Conservation (phyloP, 176 grass and related monocot genomes). For the Musa itinerans region DNA sequence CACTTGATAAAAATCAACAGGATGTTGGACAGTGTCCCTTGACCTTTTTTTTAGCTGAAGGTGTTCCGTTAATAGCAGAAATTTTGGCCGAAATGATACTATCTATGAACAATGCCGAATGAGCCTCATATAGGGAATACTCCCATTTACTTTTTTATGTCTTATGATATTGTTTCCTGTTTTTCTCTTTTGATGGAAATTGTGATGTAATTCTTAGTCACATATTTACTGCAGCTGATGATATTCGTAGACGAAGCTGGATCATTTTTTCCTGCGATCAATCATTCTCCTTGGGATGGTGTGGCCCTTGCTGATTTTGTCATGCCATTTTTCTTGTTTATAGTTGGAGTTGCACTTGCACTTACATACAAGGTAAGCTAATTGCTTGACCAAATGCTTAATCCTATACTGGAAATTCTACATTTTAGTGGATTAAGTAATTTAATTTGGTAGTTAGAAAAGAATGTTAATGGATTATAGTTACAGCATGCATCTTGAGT, state of each 20-base stretch:
- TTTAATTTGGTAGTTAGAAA: not conserved
- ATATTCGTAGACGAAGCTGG: conserved; percentile 70
- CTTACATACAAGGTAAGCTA: conserved; percentile 56
- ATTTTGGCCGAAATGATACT: too few relatives aligned
- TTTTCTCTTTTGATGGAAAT: not conserved
- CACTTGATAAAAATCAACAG: too few relatives aligned
- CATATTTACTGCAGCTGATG: conserved; percentile 52
- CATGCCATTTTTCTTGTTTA: conserved; percentile 81
- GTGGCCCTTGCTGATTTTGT: conserved; percentile 61
- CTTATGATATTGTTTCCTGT: not conserved
- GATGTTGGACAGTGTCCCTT: too few relatives aligned
- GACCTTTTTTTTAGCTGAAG: too few relatives aligned
- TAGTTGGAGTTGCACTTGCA: conserved; percentile 59
- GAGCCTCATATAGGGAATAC: not conserved
- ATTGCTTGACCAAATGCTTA: not conserved
- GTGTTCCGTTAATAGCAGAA: too few relatives aligned
- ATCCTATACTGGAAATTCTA: not conserved
- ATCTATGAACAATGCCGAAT: not conserved
- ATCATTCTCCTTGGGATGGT: conserved; percentile 73
- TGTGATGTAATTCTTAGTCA: not conserved
- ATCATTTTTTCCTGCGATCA: conserved; percentile 43
- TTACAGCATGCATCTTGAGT: not conserved
- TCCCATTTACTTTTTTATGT: not conserved
- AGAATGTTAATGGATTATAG: not conserved
- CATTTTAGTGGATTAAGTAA: not conserved